phyloP scores from a whole-genome alignment of 1,284 basidiomycete species.

The Uromyces viciae-fabae region DNA sequence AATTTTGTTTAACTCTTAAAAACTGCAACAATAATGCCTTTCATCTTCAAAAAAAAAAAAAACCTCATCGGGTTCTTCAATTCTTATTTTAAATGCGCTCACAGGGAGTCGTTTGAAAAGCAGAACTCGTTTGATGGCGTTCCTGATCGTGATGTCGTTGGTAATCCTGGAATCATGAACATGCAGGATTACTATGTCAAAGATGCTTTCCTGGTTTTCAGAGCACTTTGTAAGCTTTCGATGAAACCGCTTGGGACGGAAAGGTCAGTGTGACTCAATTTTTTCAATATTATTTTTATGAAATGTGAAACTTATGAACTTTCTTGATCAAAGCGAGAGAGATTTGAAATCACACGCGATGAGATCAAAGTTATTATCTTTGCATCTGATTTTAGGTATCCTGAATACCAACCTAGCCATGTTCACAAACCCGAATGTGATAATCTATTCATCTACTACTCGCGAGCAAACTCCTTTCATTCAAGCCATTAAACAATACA shows the following conservation, averaged over 20 bases:
- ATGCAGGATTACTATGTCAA: slow-evolving; percentile 78
- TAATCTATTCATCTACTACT: slow-evolving; percentile 81
- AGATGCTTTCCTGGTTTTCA: slow-evolving; percentile 92
- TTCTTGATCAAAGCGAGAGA: slow-evolving; percentile 64
- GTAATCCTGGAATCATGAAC: slow-evolving; percentile 48
- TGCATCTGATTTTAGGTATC: slow-evolving; percentile 88
- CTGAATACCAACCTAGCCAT: slow-evolving; percentile 83
- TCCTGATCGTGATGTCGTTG: slow-evolving; percentile 46
- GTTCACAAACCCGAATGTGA: slow-evolving; percentile 76
- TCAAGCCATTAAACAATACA: slow-evolving; percentile 88
- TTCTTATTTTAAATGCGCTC: no score
- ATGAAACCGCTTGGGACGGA: slow-evolving; percentile 92
- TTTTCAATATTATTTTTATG: slow-evolving; percentile 13
- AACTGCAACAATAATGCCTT: no score
- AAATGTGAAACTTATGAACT: slow-evolving; percentile 1
- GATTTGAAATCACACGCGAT: slow-evolving; percentile 90
- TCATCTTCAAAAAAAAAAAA: no score
- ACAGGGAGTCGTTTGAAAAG: slow-evolving; percentile 52
- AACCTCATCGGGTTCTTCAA: no score
- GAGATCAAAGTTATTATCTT: slow-evolving; percentile 86
- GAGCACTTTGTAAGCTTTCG: slow-evolving; percentile 91
- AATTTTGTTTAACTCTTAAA: background rate
- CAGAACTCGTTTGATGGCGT: slow-evolving; percentile 48
- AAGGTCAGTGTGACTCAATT: slow-evolving; percentile 61
- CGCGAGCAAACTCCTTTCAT: slow-evolving; percentile 81